Evolutionary conservation across 148 eudicot species (phyloP), one percentile per base, ranked within the genome.

Genomic region (Chenopodium formosanum): DNA sequence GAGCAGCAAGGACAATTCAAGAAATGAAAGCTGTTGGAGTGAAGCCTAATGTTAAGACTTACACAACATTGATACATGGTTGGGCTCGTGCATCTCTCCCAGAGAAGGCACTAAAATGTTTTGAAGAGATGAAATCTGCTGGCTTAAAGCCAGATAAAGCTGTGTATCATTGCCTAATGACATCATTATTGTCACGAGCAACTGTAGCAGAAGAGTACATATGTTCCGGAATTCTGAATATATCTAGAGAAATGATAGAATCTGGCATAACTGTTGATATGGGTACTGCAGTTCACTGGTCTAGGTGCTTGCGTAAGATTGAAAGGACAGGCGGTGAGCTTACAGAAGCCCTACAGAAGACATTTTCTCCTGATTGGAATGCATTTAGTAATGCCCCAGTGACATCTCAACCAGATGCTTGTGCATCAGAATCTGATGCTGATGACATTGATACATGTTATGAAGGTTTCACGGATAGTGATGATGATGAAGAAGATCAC

Each of bases 271-370:
- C 91, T 1, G 94, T 96, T 37, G 99, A 96, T 80, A 96, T 96
- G 99, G 97, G 93, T 13, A 96, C 99, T 20, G 99, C 99, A 23
- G 97, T 94, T 85, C 94, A 92, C 82, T 96, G 99, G 98, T 91
- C 98, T n/a, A 90, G 81, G 87, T 90, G 98, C 77, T 84, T 96
- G 76, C 87, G 92, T 58, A 96, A 92, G 88, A 91, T 94, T 37
- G 99, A 96, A 83, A 84, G 92, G 79, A 73, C 88, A 9, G 98
- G 99, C 22, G 99, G 98, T 14, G 88, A 82, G 77, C 89, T 96
- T 32, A 96, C 99, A 0, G 97, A 92, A 87, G 95, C 98, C 40
- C 84, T 96, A 74, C 99, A 96, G 87, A 96, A 89, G 88, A 96
- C 97, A 0, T 94, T 96, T 82, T 97, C 99, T 25, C 97, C 99